Evolutionary conservation across 345 rosid genomes (phyloP).

Genomic region (Populus simonii): DNA sequence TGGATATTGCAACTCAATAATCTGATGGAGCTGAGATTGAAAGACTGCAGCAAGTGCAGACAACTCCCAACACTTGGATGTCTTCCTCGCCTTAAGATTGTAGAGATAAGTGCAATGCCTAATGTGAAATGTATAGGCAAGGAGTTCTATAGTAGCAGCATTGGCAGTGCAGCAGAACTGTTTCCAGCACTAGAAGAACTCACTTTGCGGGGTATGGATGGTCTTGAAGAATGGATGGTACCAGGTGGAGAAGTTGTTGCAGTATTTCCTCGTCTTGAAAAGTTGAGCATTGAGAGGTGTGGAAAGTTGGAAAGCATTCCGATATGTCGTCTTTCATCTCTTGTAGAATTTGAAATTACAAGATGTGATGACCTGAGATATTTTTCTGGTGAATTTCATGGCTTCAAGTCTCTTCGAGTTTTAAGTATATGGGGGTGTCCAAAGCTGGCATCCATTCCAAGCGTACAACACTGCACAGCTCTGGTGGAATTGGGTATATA

Average conservation of each 20-base stretch:
- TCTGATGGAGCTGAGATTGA: too few species aligned
- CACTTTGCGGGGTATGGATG: background rate
- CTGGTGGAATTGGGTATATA: rapidly evolving
- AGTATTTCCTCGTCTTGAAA: slow-evolving; percentile 19
- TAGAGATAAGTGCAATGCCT: background rate
- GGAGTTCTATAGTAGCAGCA: background rate
- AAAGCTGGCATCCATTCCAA: background rate
- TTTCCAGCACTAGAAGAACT: slow-evolving; percentile 15
- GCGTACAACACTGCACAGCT: background rate
- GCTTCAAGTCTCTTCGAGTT: background rate
- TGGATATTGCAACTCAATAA: too few species aligned
- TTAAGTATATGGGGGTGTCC: rapidly evolving
- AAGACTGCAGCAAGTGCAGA: background rate
- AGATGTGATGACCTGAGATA: rapidly evolving
- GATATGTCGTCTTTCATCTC: too few species aligned
- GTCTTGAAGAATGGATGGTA: slow-evolving; percentile 8
- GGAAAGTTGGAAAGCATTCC: too few species aligned
- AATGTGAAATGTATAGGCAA: background rate
- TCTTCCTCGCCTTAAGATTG: background rate
- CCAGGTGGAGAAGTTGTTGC: background rate
- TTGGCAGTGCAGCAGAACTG: background rate
- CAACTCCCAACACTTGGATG: background rate
- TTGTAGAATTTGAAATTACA: rapidly evolving
- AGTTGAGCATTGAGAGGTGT: background rate
- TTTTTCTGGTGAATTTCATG: too few species aligned